phyloP scores from a whole-genome alignment of 1,284 basidiomycete species.

The Irpex rosettiformis region DNA sequence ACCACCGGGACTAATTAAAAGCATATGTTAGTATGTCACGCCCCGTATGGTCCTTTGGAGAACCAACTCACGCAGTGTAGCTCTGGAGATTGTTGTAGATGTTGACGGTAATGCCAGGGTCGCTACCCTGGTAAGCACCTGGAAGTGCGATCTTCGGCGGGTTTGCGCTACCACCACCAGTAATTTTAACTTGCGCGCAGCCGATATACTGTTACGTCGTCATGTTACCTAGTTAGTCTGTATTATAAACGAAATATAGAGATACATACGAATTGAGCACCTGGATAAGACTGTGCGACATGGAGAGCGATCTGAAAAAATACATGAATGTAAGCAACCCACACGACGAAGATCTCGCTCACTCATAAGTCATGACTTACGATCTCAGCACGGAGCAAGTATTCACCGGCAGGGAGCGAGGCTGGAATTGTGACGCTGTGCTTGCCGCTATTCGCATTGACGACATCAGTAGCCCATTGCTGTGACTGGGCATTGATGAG shows the following conservation, averaged over 20 bases:
- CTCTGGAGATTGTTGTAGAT: constrained; percentile 48
- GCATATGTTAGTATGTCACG: neutral
- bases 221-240: neutral
- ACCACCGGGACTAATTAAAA: constrained; percentile 22
- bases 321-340: neutral
- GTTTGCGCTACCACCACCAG: constrained; percentile 39
- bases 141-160: constrained; percentile 45
- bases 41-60: neutral
- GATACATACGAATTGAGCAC: constrained; percentile 38
- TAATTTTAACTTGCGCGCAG: constrained; percentile 42
- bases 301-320: constrained; percentile 41
- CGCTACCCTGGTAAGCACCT: constrained; percentile 40
- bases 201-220: constrained; percentile 35
- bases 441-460: constrained; percentile 43
- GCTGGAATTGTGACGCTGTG: constrained; percentile 43
- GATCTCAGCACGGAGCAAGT: constrained; percentile 47
- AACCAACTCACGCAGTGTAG: constrained; percentile 33
- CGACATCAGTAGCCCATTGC: constrained; percentile 46
- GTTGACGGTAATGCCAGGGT: constrained; percentile 49
- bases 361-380: constrained; percentile 23
- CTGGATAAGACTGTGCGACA: constrained; percentile 38
- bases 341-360: neutral
- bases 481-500: constrained; percentile 34
- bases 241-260: neutral
- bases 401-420: constrained; percentile 46